These are phyloP conservation scores for Lachnellula cervina DNA, from an alignment of 2,329 filamentous ascomycete genomes.

Conservation along the genomic window DNA sequence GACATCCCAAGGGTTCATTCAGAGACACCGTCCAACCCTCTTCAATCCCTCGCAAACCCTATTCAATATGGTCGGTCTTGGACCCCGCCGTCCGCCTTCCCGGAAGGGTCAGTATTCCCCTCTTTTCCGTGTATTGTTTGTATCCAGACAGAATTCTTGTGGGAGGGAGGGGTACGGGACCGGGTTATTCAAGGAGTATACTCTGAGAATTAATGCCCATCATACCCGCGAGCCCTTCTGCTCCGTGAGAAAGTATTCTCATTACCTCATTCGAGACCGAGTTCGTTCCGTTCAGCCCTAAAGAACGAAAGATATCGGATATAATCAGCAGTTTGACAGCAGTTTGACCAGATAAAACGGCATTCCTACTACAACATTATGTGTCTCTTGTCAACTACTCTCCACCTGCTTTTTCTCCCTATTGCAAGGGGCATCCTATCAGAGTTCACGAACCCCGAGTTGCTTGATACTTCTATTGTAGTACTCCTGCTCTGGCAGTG, in stretches of 20 bases:
- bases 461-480: too few species aligned
- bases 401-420: too few species aligned
- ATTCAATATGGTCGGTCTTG: slow-evolving; percentile 54
- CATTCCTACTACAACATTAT: too few species aligned
- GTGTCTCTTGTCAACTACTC: too few species aligned
- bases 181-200: background rate
- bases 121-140: background rate
- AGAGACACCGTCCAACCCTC: background rate
- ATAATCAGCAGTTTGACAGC: background rate
- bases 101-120: slow-evolving; percentile 56
- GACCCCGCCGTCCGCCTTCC: slow-evolving; percentile 59
- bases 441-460: too few species aligned
- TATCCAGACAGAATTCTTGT: background rate
- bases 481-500: background rate
- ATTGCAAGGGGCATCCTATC: too few species aligned
- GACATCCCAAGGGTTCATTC: background rate
- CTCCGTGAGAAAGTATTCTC: too few species aligned
- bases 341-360: background rate
- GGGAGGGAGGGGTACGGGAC: too few species aligned
- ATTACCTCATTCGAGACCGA: too few species aligned
- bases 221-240: too few species aligned
- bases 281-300: background rate
- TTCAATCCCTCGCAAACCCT: background rate
- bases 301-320: background rate
- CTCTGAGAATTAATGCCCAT: background rate